These are phyloP conservation scores for Endothia cerciana DNA, from an alignment of 2,329 filamentous ascomycete genomes.

Conservation along the genomic window DNA sequence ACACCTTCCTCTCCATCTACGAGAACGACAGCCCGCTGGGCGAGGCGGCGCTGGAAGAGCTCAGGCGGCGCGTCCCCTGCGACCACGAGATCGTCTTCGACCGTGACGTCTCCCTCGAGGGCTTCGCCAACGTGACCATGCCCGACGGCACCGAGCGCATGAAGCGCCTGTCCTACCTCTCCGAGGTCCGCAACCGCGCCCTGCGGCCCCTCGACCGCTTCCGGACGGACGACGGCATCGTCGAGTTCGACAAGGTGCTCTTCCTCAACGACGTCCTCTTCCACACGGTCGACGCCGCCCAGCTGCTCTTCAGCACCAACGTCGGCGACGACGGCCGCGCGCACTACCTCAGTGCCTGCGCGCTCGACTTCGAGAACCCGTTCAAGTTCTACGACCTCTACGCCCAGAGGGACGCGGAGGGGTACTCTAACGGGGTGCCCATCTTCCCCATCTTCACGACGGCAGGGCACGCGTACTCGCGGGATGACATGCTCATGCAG, in stretches of 20 bases:
- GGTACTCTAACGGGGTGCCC: constrained; percentile 64
- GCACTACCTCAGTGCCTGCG: constrained; percentile 70
- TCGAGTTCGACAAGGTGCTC: constrained; percentile 59
- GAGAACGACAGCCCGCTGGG: constrained; percentile 68
- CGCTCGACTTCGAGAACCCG: constrained; percentile 70
- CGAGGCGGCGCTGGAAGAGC: constrained; percentile 54
- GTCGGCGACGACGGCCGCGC: constrained; percentile 52
- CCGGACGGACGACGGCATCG: constrained; percentile 39
- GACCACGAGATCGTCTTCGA: constrained; percentile 61
- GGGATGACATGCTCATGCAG: constrained; percentile 64
- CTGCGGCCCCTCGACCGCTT: constrained; percentile 62
- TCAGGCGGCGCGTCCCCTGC: constrained; percentile 53
- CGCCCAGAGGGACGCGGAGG: constrained; percentile 69
- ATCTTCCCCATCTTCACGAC: constrained; percentile 70
- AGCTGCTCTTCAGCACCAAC: constrained; percentile 67
- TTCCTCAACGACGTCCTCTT: constrained; percentile 70
- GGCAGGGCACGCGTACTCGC: constrained; percentile 55
- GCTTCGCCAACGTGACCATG: constrained; percentile 62
- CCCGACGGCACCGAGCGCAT: constrained; percentile 66
- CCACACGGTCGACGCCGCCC: constrained; percentile 54
- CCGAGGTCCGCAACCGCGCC: constrained; percentile 73
- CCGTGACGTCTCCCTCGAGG: constrained; percentile 58
- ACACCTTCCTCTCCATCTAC: constrained; percentile 74
- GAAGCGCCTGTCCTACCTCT: constrained; percentile 75
- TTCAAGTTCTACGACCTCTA: constrained; percentile 76